Evolutionary conservation across 2,329 filamentous ascomycete species (phyloP).

Genomic region (Neoascochyta sp.): DNA sequence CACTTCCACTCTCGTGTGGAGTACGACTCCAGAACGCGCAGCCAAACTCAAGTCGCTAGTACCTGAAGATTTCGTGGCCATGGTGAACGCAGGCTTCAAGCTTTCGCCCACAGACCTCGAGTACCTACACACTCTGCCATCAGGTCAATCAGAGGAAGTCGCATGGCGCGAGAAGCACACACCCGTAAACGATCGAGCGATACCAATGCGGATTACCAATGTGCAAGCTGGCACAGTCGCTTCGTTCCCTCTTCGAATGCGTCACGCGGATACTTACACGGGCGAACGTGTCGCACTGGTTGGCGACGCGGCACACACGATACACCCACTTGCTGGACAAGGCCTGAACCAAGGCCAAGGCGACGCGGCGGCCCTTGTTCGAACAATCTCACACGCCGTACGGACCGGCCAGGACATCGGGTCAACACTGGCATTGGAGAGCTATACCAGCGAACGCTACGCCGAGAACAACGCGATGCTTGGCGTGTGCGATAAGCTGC

Average conservation of each 20-base stretch:
- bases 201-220: slow-evolving; percentile 64
- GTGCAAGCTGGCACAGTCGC: slow-evolving; percentile 79
- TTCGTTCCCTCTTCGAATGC: slow-evolving; percentile 85
- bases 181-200: slow-evolving; percentile 39
- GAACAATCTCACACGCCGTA: slow-evolving; percentile 71
- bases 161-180: slow-evolving; percentile 79
- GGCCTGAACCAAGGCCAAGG: slow-evolving; percentile 90
- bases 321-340: slow-evolving; percentile 91
- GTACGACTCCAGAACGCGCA: slow-evolving; percentile 78
- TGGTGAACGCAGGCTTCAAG: slow-evolving; percentile 92
- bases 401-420: slow-evolving; percentile 85
- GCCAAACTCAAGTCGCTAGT: slow-evolving; percentile 72
- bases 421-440: slow-evolving; percentile 69
- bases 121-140: slow-evolving; percentile 68
- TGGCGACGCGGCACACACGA: slow-evolving; percentile 90
- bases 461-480: slow-evolving; percentile 73
- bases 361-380: slow-evolving; percentile 76
- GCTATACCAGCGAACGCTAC: slow-evolving; percentile 78
- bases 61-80: slow-evolving; percentile 69
- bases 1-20: slow-evolving; percentile 87
- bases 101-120: slow-evolving; percentile 73
- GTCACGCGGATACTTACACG: slow-evolving; percentile 91
- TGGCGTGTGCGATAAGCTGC: slow-evolving; percentile 81
- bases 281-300: slow-evolving; percentile 87
- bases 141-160: slow-evolving; percentile 64